phyloP scores from a whole-genome alignment of 176 grass and related monocot species.

The Tillandsia leiboldiana region DNA sequence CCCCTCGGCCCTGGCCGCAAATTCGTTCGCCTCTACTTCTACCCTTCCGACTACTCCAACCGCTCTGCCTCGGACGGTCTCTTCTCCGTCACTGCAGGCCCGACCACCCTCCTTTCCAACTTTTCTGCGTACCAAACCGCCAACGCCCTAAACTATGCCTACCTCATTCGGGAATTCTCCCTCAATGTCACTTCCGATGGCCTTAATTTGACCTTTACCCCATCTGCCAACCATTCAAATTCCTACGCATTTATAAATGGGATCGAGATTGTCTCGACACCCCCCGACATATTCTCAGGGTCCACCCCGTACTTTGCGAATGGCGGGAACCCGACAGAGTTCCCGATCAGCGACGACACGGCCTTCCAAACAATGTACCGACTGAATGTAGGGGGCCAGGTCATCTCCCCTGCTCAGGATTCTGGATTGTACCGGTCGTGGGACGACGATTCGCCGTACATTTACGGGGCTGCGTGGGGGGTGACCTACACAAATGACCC shows the following conservation, averaged over 20 bases:
- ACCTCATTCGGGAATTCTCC: slow-evolving; percentile 39
- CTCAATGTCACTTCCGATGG: slow-evolving; percentile 32
- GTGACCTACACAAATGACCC: slow-evolving; percentile 31
- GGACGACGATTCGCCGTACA: slow-evolving; percentile 29
- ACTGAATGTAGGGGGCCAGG: slow-evolving; percentile 53
- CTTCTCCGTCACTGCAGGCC: slow-evolving; percentile 29
- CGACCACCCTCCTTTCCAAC: slow-evolving; percentile 33
- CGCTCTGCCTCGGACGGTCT: slow-evolving; percentile 12
- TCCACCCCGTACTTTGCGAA: slow-evolving; percentile 1
- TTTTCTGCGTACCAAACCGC: slow-evolving; percentile 44
- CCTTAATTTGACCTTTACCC: slow-evolving; percentile 42
- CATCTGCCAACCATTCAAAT: slow-evolving; percentile 19
- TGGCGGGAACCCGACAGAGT: background rate
- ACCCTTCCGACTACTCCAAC: slow-evolving; percentile 24
- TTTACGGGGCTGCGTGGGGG: slow-evolving; percentile 20
- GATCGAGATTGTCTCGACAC: slow-evolving; percentile 47
- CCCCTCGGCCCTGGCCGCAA: slow-evolving; percentile 32
- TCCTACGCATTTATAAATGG: slow-evolving; percentile 66
- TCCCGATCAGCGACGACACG: background rate
- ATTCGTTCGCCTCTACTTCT: slow-evolving; percentile 78
- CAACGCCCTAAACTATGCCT: background rate
- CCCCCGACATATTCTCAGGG: slow-evolving; percentile 33
- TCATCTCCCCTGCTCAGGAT: slow-evolving; percentile 22
- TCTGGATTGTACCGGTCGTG: slow-evolving; percentile 43
- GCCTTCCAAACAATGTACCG: slow-evolving; percentile 54